Percentiles rank a stretch among this genome's conserved stretches.
These are phyloP conservation scores for Uromyces viciae-fabae DNA, from an alignment of 1,284 basidiomycete genomes.

Conservation along the genomic window DNA sequence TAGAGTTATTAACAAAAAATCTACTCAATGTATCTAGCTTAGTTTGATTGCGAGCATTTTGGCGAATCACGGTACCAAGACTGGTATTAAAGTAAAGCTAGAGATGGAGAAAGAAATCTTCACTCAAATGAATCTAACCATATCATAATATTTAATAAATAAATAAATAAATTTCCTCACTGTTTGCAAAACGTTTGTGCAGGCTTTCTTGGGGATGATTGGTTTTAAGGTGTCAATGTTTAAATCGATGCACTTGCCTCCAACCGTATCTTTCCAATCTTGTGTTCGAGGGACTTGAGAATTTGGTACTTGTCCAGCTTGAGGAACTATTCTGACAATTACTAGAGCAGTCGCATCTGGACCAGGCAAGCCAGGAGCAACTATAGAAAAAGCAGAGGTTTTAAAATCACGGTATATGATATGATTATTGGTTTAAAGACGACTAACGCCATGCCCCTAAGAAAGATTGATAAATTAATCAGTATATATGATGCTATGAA, in stretches of 20 bases:
- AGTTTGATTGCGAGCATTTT: constrained; percentile 19
- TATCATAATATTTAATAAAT: neutral
- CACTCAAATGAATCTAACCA: neutral
- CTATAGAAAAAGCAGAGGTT: neutral
- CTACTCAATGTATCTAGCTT: constrained; percentile 41
- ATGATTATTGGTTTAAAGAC: neutral
- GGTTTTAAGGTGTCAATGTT: constrained; percentile 25
- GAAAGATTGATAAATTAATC: neutral
- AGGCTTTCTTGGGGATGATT: constrained; percentile 22
- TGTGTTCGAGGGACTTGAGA: neutral
- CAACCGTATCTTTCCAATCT: constrained; percentile 40
- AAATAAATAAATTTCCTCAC: constrained; percentile 6
- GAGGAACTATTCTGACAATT: constrained; percentile 22
- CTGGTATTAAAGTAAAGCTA: constrained; percentile 43
- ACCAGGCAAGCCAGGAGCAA: constrained; percentile 34
- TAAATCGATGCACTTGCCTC: constrained; percentile 38
- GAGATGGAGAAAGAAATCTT: neutral
- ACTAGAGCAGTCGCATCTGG: constrained; percentile 40
- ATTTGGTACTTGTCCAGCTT: neutral
- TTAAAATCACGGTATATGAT: neutral
- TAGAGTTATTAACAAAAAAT: constrained; percentile 44
- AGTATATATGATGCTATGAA: neutral
- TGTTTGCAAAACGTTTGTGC: constrained; percentile 21
- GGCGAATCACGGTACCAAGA: constrained; percentile 33
- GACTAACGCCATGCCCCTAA: constrained; percentile 44